Evolutionary conservation across 2,329 filamentous ascomycete species (phyloP), one percentile per base, ranked within the genome.

Genomic region (Cytospora paraplurivora): DNA sequence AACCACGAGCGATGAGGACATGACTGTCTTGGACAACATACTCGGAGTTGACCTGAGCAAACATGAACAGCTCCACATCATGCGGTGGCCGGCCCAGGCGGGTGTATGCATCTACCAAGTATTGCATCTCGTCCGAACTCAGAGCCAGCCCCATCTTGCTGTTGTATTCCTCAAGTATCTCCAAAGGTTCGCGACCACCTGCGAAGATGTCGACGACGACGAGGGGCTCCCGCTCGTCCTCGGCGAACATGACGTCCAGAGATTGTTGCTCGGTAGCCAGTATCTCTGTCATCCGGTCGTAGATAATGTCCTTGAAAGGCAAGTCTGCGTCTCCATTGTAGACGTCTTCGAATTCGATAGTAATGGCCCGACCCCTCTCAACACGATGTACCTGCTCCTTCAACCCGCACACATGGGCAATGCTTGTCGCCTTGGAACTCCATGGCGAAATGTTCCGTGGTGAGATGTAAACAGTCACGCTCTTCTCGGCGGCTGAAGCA

Each of bases 21-120:
- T 13, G 35, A 55, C 51, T 60, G 66, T n/a, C 60, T 27, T 47
- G 57, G 61, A 38, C 58, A 59, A 64, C 65, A 62, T 98, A 94
- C 82, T 99, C 95, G 3, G 94, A 98, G 81, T 98, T 98, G 75
- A 99, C 94, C 78, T 99, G 95, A 17, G 94, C 94, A 76, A 98
- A 99, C 95, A 98, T 98, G 82, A 98, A 98, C 27, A 98, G 83
- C 78, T 99, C 95, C 52, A 98, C 91, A 74, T 98, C 95, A 66
- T 93, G 89, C 1, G 92, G 92, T 56, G 85, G 80, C 44, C 88
- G 80, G 67, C 86, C 85, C 19, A 87, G 84, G 44, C 86, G 81
- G 7, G 86, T 86, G 76, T 92, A 95, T 50, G 89, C 88, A 69
- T 93, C 88, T n/a, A 97, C 91, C 47, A 99, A 83, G 73, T 99